phyloP scores from a whole-genome alignment of 148 eudicot species.

The Persicaria maculosa region DNA sequence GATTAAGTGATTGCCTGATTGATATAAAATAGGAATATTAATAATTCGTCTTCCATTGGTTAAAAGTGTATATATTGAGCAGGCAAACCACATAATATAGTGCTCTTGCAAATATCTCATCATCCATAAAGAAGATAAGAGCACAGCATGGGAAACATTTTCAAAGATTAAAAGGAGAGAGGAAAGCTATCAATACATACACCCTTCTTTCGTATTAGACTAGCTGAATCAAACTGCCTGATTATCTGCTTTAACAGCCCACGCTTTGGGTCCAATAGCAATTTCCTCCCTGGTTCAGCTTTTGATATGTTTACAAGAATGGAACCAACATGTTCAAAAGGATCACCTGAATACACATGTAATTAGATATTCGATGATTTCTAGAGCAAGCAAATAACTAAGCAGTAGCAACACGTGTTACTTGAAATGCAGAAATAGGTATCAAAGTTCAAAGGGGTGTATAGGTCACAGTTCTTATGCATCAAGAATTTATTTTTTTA shows the following conservation, averaged over 20 bases:
- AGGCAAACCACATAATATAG: background rate
- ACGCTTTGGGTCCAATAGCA: slow-evolving; percentile 79
- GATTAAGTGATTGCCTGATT: background rate
- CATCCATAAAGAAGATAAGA: background rate
- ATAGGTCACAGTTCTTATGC: background rate
- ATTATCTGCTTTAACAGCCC: slow-evolving; percentile 84
- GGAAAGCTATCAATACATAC: slow-evolving; percentile 29
- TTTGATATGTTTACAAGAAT: slow-evolving; percentile 83
- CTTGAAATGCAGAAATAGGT: background rate
- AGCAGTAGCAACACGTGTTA: background rate
- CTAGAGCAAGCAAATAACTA: background rate
- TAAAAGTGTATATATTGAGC: background rate
- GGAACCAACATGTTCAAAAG: slow-evolving; percentile 92
- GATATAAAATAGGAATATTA: background rate
- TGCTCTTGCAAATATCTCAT: background rate
- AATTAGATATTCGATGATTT: background rate
- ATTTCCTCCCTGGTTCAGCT: slow-evolving; percentile 66
- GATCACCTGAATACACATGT: slow-evolving; percentile 58
- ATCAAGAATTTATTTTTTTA: background rate
- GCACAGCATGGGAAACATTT: background rate
- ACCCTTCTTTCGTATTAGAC: slow-evolving; percentile 73
- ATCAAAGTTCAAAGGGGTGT: background rate
- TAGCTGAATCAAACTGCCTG: slow-evolving; percentile 82
- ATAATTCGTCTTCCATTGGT: background rate
- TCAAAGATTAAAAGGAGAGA: background rate